Percentiles rank a stretch among this genome's conserved stretches.
These are phyloP conservation scores for Talaromyces sp. DNA, from an alignment of 2,329 filamentous ascomycete genomes.

Conservation along the genomic window DNA sequence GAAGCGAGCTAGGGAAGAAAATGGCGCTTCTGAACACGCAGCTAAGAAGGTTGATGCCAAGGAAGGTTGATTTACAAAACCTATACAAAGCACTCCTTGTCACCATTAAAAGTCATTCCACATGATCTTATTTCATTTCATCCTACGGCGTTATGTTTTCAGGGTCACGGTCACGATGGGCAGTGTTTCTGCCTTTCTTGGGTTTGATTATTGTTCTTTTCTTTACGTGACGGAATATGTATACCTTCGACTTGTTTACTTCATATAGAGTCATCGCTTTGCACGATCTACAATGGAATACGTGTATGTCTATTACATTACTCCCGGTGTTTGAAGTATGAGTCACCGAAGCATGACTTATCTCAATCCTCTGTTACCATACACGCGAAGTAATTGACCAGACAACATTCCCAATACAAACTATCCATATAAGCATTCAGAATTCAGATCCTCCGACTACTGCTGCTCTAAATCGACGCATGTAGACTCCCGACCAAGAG, in stretches of 20 bases:
- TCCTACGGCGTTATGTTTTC: slow-evolving; percentile 18
- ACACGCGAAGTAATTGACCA: neutral
- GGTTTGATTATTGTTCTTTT: slow-evolving; percentile 21
- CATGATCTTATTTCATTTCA: slow-evolving; percentile 11
- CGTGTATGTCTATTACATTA: neutral
- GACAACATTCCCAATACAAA: neutral
- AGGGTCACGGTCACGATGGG: slow-evolving; percentile 13
- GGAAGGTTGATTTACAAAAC: slow-evolving; percentile 28
- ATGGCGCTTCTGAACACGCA: slow-evolving; percentile 34
- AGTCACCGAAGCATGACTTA: neutral
- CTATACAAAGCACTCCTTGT: neutral
- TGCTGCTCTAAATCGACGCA: neutral
- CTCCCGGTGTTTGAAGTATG: neutral
- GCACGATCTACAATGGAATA: neutral
- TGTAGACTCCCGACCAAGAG: neutral
- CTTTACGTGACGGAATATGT: neutral
- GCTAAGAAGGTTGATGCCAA: slow-evolving; percentile 51
- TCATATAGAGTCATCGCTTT: slow-evolving; percentile 1
- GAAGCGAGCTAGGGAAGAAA: slow-evolving; percentile 48
- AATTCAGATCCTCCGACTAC: no score
- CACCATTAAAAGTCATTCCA: slow-evolving; percentile 10
- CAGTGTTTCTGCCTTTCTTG: slow-evolving; percentile 10
- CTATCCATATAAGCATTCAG: neutral
- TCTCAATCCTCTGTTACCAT: neutral
- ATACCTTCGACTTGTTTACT: slow-evolving; percentile 2